Base-by-base conservation (phyloP, 805 yeast genomes). In the Suhomyces kilbournensis region DNA sequence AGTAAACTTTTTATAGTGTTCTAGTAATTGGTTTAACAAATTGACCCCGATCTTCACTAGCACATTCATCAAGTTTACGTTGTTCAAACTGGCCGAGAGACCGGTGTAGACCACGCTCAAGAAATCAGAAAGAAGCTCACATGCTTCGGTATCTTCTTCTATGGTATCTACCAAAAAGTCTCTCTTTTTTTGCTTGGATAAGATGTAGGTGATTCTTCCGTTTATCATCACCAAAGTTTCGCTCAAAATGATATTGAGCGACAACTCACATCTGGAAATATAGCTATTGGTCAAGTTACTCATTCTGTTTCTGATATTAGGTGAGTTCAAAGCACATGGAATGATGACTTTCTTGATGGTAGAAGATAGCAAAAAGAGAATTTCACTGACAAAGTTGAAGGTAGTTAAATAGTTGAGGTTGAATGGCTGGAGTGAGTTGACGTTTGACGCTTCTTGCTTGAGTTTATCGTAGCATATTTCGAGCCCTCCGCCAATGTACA, bases 261-360 rank as follows among this genome's bases (percentile, higher is more conserved):
- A 81, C 7, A 80, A 68, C 67, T 92, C 94, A 60, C 85, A 79
- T 52, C 81, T 71, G 44, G 82, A 64, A 34, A 87, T 74, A 60
- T 82, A 81, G 20, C 76, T 76, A 64, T 89, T 88, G 20, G 88
- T 81, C 54, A 83, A 69, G 46, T 78, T 81, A 30, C 81, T 79
- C 71, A 88, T 82, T 56, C 83, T 75, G 52, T 78, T 80, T 59
- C 85, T 82, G 14, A 81, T 72, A 7, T 74, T 72, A 2, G 88
- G 84, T 1, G 82, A 69, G 58, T 82, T 83, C 39, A 76, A 79
- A 2, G 91, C 79, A 67, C 92, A 76, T 0, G 97, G 96, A 39
- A 90, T 71, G 15, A 91, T 80, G 46, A 89, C 84, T 17, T 86
- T 83, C 61, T 88, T 86, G 48, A 87, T 83, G 52, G 90, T 83